Percentiles rank a stretch among this genome's conserved stretches.
Conservation (phyloP, 345 rosid species). For the Schrenkiella parvula region DNA sequence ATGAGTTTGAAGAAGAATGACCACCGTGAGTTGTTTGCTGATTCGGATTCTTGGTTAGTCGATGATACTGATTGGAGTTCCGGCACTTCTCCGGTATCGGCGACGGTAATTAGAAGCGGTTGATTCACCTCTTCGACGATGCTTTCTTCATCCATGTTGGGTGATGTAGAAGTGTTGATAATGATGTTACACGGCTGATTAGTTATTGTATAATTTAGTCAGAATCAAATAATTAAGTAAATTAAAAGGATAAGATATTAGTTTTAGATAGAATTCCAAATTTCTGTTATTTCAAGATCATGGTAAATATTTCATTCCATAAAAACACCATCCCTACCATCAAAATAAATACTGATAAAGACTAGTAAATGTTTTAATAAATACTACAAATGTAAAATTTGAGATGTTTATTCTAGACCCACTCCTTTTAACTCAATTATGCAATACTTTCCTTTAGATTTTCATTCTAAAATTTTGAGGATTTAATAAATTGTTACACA, state of each 20-base stretch:
- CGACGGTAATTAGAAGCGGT: not conserved
- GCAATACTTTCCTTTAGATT: not conserved
- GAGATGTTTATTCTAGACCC: not conserved
- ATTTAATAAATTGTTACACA: too few species aligned
- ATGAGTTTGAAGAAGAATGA: not conserved
- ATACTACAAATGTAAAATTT: too few species aligned
- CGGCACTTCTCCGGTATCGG: not conserved
- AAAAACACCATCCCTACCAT: not conserved
- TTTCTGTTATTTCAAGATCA: not conserved
- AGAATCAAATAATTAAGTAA: not conserved
- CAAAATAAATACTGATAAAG: too few species aligned
- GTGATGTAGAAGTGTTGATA: not conserved
- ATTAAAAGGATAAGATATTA: not conserved
- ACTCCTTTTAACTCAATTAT: not conserved
- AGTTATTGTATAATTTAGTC: not conserved
- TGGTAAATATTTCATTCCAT: not conserved
- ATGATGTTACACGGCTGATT: not conserved
- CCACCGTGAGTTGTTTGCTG: conserved; percentile 9
- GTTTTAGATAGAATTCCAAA: not conserved
- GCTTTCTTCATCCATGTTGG: not conserved
- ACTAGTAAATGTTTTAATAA: too few species aligned
- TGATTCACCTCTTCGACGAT: not conserved
- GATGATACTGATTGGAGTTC: not conserved
- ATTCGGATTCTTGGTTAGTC: not conserved
- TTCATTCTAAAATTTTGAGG: not conserved